These are phyloP conservation scores for Flaveria sonorensis DNA, from an alignment of 129 eudicot genomes.

Conservation along the genomic window DNA sequence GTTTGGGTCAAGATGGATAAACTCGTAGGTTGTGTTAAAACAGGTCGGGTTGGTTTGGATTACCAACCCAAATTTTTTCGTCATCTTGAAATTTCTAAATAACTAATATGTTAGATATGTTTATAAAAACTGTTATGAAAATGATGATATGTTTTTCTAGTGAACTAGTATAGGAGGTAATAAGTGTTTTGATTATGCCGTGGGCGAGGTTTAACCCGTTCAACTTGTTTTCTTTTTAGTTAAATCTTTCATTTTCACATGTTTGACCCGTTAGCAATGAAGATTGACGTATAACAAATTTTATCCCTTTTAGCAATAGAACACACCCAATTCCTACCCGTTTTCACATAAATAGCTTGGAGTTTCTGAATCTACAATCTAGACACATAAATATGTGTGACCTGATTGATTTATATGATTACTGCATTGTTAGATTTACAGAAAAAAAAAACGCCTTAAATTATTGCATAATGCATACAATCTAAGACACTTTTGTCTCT, in stretches of 20 bases:
- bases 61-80: not conserved
- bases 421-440: not conserved
- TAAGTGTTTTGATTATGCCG: no score
- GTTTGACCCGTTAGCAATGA: not conserved
- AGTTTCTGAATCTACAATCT: not conserved
- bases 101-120: no score
- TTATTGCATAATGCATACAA: not conserved
- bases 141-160: no score
- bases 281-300: no score
- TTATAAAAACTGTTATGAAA: no score
- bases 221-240: no score
- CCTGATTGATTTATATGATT: conserved; percentile 15
- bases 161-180: no score
- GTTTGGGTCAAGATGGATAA: not conserved
- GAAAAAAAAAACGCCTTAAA: not conserved
- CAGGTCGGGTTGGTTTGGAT: not conserved
- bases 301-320: no score
- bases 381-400: not conserved
- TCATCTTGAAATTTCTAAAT: no score
- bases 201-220: no score
- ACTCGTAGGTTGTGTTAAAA: not conserved
- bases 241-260: not conserved
- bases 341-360: not conserved
- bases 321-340: not conserved
- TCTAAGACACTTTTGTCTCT: not conserved